phyloP scores from a whole-genome alignment of 768 basidiomycete genomes.

The Leccinellum rugosiceps region DNA sequence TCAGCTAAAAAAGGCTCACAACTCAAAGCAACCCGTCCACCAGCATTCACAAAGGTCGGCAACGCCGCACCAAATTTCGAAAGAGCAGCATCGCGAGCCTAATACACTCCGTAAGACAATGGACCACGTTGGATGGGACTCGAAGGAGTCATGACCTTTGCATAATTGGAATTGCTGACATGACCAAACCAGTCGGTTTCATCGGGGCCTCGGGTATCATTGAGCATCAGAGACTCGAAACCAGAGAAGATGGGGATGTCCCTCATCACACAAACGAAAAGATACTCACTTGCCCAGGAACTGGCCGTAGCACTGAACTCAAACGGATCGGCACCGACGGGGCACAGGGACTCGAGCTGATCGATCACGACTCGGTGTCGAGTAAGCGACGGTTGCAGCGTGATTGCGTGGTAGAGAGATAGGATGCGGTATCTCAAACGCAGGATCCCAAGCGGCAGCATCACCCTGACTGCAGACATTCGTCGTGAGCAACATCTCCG shows the following conservation, averaged over 20 bases:
- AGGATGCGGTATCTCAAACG: conserved; percentile 7
- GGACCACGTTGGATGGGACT: background rate
- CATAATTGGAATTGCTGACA: conserved; percentile 15
- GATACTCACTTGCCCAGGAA: conserved; percentile 17
- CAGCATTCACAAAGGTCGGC: conserved; percentile 10
- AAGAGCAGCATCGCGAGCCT: conserved; percentile 17
- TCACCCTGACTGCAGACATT: conserved; percentile 1
- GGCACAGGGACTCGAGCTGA: conserved; percentile 13
- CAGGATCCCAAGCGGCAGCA: conserved; percentile 12
- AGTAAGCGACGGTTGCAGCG: conserved; percentile 4
- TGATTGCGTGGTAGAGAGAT: conserved; percentile 5
- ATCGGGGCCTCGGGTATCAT: conserved; percentile 10
- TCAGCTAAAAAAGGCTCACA: background rate
- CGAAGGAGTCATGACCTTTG: conserved; percentile 3
- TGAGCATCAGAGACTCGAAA: conserved; percentile 1
- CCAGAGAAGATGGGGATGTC: background rate
- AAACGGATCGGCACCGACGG: conserved; percentile 17
- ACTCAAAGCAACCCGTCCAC: conserved; percentile 6
- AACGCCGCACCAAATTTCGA: conserved; percentile 7
- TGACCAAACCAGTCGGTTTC: conserved; percentile 19
- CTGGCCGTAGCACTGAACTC: conserved; percentile 1
- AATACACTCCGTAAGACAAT: background rate
- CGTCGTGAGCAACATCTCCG: background rate
- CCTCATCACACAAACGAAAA: background rate
- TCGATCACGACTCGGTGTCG: conserved; percentile 10